Conservation (phyloP, 1,284 basidiomycete genomes). For the Ustilago trichophora region DNA sequence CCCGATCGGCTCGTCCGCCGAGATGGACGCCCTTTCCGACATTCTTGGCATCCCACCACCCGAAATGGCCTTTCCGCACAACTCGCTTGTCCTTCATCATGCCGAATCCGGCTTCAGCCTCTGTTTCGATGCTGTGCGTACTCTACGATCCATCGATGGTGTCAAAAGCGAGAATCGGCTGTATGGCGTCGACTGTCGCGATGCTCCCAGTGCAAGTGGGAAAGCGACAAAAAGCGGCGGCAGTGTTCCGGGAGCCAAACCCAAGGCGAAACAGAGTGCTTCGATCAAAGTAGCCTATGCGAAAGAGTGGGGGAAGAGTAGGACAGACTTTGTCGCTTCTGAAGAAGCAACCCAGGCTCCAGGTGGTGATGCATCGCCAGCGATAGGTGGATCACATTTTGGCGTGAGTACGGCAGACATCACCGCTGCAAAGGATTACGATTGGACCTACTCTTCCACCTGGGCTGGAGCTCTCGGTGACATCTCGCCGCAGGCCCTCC, state of each 20-base stretch:
- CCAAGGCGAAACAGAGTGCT: slow-evolving; percentile 22
- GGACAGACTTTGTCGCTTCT: slow-evolving; percentile 70
- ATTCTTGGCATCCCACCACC: slow-evolving; percentile 84
- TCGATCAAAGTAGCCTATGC: slow-evolving; percentile 93
- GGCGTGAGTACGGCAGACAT: slow-evolving; percentile 44
- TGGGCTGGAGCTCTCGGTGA: slow-evolving; percentile 75
- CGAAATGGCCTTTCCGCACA: slow-evolving; percentile 96
- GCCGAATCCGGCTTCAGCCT: slow-evolving; percentile 74
- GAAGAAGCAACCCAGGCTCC: too few species aligned
- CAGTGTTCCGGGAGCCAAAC: slow-evolving; percentile 30
- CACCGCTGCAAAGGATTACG: slow-evolving; percentile 71
- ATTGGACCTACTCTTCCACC: slow-evolving; percentile 96
- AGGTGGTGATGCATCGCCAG: too few species aligned
- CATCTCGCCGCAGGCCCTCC: slow-evolving; percentile 11
- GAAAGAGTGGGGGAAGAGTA: slow-evolving; percentile 88
- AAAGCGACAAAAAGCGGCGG: too few species aligned
- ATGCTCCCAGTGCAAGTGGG: neutral
- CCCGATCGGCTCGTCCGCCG: slow-evolving; percentile 62
- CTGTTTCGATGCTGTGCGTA: slow-evolving; percentile 76
- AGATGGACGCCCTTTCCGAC: slow-evolving; percentile 73
- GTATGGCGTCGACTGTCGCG: slow-evolving; percentile 71
- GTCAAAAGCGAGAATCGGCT: slow-evolving; percentile 71
- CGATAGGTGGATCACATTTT: slow-evolving; percentile 41
- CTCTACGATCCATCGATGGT: slow-evolving; percentile 77
- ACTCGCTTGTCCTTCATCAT: slow-evolving; percentile 74